Base-by-base conservation (phyloP, 75 land plant genomes). In the Larix kaempferi region DNA sequence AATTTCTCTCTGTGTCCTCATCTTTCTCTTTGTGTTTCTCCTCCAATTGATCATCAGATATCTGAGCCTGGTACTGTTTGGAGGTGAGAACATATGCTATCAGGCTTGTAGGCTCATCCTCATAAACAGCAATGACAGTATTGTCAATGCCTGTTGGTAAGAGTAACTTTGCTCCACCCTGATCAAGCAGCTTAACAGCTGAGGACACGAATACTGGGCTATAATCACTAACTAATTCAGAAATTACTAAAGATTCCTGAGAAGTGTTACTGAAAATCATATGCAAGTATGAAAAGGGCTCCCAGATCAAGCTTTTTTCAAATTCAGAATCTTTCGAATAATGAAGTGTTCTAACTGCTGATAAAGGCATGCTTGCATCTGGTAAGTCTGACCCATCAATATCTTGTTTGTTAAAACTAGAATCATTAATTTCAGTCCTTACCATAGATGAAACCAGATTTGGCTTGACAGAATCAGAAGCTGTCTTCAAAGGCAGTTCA, bases 51-150 rank as follows among this genome's bases (percentile, higher is more conserved):
- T 56, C 37, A 6, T 83, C 86, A 13, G 56, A 35, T 41, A 62
- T 71, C 26, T 58, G 56, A 26, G 75, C 52, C 26, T 27, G 35
- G 54, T 88, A 78, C 29, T 80, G 82, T 66, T 84, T 77, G 25
- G 83, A 44, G 23, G 89, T 79, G 59, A 92, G 29, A n/a, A 90
- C 94, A 84, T 84, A 89, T 23, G 94, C 83, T 59, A 92, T 89
- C 56, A 92, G 78, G 79, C 94, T 92, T 59, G 94, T 85, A 37
- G 88, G 77, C 57, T 92, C 91, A 75, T 86, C 92, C 59, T 88
- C 90, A 83, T 80, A 83, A 23, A 84, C 86, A 74, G 91, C 86
- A 57, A 90, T 81, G 5, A 92, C 79, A 80, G 79, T 85, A 67
- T 88, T 87, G 44, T 89, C 84, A 56, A 77, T 73, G 39, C 89